Base-by-base conservation (phyloP, 2,329 filamentous ascomycete species). In the Dactylellina leptospora region DNA sequence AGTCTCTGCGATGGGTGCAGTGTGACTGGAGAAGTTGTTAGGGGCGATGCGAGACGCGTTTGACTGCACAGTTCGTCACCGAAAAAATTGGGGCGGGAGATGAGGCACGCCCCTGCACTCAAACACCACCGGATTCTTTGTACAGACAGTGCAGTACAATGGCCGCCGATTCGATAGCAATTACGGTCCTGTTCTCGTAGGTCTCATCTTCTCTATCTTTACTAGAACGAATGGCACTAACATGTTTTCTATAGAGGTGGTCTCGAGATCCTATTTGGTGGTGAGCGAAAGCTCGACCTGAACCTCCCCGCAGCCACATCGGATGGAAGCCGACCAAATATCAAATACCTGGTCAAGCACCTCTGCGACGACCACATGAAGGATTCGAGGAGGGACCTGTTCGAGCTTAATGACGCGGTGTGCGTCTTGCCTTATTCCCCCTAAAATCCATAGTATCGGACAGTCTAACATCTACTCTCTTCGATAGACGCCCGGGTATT, bases 181-280 rank as follows among this genome's bases (percentile, higher is more conserved):
- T 72, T 30, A 55, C 23, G 4, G 53, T 72, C 38, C 53, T 81
- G 74, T 80, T 81, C 69, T 78, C 85, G 88, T 90, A 81, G 22
- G 48, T 38, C 10, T 11, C 44, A 5, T 27, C 10, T 8, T 27
- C 74, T 82, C 79, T 48, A 47, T 8, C 22, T 18, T 38, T 16
- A 28, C 30, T 33, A n/a, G 51, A 53, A n/a, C n/a, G 64, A 42
- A 11, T 18, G 36, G 44, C 40, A 22, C 16, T 64, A 25, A 42
- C 38, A 36, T 45, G 16, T 25, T 44, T 69, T 44, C 55, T 53
- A 47, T 76, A 93, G 95, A 75, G 95, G 95, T 74, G 95, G 95
- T 20, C 86, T 99, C 16, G 95, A 99, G 82, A 90, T 96, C 82
- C 88, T 99, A 75, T 99, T 99, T 81, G 87, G 88, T 28, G 89